A percentile compares a stretch with the other conserved stretches of the same genome.
Conservation (phyloP, 176 grass and related monocot species). For the Saccharum officinarum region DNA sequence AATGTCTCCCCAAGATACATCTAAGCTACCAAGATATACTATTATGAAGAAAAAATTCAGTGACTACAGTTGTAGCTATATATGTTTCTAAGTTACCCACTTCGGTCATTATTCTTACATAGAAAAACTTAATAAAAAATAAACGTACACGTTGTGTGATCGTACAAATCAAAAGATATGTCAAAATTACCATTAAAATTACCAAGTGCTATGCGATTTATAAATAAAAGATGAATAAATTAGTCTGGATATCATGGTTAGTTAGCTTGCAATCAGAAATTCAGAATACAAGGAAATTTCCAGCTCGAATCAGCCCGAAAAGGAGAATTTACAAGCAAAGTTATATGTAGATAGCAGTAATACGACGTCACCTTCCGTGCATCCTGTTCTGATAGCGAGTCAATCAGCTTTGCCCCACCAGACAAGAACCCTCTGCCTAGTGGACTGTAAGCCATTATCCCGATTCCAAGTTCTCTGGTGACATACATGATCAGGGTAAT, state of each 20-base stretch:
- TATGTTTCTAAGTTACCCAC: too few relatives aligned
- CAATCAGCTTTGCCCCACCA: slow-evolving; percentile 44
- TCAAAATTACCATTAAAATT: too few relatives aligned
- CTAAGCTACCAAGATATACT: too few relatives aligned
- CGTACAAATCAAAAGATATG: too few relatives aligned
- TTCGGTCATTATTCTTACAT: too few relatives aligned
- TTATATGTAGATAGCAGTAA: background rate
- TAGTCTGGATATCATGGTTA: background rate
- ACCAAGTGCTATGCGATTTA: too few relatives aligned
- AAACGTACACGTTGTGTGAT: too few relatives aligned
- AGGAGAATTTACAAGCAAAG: background rate
- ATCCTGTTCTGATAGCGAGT: slow-evolving; percentile 35
- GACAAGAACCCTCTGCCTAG: slow-evolving; percentile 60
- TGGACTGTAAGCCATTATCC: slow-evolving; percentile 76
- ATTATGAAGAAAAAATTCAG: too few relatives aligned
- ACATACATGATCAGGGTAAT: background rate
- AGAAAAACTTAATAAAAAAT: too few relatives aligned
- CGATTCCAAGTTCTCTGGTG: slow-evolving; percentile 66
- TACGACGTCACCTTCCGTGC: slow-evolving; percentile 44
- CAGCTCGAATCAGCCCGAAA: background rate
- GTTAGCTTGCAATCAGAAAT: background rate
- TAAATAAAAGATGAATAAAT: too few relatives aligned
- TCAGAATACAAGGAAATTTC: background rate
- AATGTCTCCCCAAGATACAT: too few relatives aligned
- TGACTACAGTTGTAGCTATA: too few relatives aligned